phyloP scores from a whole-genome alignment of 2,329 filamentous ascomycete species.

The Didymella sp. region DNA sequence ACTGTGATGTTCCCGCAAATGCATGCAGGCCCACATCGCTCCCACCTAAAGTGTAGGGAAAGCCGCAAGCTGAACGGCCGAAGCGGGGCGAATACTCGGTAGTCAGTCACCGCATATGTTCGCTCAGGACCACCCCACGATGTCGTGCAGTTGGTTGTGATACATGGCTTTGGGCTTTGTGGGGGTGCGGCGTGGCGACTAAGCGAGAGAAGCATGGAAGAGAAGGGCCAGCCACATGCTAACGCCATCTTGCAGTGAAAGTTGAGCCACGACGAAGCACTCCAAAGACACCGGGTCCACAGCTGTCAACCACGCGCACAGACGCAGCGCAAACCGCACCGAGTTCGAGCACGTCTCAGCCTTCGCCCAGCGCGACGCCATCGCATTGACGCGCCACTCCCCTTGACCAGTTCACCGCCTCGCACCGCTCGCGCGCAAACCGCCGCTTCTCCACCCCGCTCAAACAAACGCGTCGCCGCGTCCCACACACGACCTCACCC shows the following conservation, averaged over 20 bases:
- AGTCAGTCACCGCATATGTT: conserved; percentile 22
- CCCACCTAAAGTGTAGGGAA: conserved; percentile 9
- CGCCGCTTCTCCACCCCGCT: conserved; percentile 7
- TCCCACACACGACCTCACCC: conserved; percentile 14
- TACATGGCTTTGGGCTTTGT: conserved; percentile 12
- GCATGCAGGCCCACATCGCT: conserved; percentile 16
- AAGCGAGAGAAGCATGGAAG: conserved; percentile 12
- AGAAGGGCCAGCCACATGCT: conserved; percentile 8
- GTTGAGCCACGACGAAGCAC: conserved; percentile 13
- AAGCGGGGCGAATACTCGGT: conserved; percentile 13
- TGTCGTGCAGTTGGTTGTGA: conserved; percentile 30
- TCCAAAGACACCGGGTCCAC: conserved; percentile 7
- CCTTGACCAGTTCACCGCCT: conserved; percentile 16
- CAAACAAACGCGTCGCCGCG: conserved; percentile 30
- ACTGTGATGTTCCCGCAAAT: conserved; percentile 10
- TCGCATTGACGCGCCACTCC: conserved; percentile 9
- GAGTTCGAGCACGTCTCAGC: conserved; percentile 17
- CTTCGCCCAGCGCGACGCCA: conserved; percentile 3
- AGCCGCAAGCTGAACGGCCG: conserved; percentile 14
- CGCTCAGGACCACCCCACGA: conserved; percentile 22
- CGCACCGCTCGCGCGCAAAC: conserved; percentile 16
- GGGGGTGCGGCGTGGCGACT: conserved; percentile 10
- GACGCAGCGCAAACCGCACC: conserved; percentile 16
- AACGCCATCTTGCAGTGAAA: conserved; percentile 11
- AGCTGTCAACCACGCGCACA: conserved; percentile 28